A percentile compares a stretch with the other conserved stretches of the same genome.
Conservation (phyloP, 495 filamentous ascomycete species). For the Penicillium daleae region DNA sequence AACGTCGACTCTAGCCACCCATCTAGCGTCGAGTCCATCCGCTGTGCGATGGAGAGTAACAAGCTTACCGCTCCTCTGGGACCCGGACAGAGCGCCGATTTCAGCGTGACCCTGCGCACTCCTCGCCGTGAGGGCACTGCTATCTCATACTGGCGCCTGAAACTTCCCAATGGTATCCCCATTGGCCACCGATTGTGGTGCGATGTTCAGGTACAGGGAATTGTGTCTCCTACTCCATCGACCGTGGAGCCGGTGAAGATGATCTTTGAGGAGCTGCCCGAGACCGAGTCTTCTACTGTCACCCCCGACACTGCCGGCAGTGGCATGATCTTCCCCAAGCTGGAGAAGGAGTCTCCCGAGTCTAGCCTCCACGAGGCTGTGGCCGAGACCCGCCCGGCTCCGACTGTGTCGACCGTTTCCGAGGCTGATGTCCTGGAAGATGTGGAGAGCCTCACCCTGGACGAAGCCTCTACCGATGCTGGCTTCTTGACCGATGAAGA, state of each 20-base stretch:
- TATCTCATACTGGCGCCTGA: conserved; percentile 97
- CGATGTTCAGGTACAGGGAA: conserved; percentile 70
- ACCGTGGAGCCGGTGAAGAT: conserved; percentile 25
- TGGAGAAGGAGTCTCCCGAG: conserved; percentile 90
- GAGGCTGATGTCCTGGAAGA: conserved; percentile 65
- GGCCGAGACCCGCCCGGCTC: conserved; percentile 35
- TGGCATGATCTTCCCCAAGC: conserved; percentile 95
- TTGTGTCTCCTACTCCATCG: conserved; percentile 11
- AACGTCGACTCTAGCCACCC: conserved; percentile 79
- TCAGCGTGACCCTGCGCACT: conserved; percentile 82
- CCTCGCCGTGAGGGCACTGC: conserved; percentile 71
- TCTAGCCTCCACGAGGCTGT: conserved; percentile 71
- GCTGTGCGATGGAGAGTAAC: conserved; percentile 78
- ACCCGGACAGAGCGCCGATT: conserved; percentile 73
- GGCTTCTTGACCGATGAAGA: conserved; percentile 95
- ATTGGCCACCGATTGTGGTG: conserved; percentile 97
- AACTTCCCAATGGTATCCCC: conserved; percentile 73
- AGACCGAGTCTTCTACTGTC: conserved; percentile 22
- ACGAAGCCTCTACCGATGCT: conserved; percentile 60
- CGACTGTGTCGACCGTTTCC: conserved; percentile 43
- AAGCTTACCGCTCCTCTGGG: conserved; percentile 67
- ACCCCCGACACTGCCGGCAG: conserved; percentile 45
- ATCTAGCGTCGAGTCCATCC: conserved; percentile 70
- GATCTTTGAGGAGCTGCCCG: conserved; percentile 26
- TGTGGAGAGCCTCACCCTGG: conserved; percentile 65